These are phyloP conservation scores for Neurospora africana DNA, from an alignment of 495 filamentous ascomycete genomes.

Conservation along the genomic window DNA sequence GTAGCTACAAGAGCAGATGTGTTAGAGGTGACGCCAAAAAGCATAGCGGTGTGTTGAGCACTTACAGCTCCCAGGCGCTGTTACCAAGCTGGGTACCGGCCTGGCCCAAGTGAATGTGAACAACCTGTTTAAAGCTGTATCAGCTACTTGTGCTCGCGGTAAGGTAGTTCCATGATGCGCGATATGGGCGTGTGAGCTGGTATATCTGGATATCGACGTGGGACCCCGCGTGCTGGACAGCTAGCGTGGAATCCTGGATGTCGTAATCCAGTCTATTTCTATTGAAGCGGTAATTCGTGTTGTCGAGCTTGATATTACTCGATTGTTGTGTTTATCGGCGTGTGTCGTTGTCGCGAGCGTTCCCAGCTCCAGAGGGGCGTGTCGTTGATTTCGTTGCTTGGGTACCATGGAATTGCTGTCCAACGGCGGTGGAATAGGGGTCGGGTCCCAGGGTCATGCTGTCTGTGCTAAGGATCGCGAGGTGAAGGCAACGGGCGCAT, in stretches of 20 bases:
- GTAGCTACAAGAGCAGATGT: constrained; percentile 44
- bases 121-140: constrained; percentile 44
- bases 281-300: background rate
- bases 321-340: background rate
- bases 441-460: constrained; percentile 2
- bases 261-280: background rate
- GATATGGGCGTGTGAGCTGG: background rate
- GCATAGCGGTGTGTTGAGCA: constrained; percentile 33
- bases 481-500: background rate
- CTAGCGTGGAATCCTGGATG: background rate
- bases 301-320: background rate
- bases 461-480: constrained; percentile 2
- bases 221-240: background rate
- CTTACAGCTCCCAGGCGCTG: constrained; percentile 91
- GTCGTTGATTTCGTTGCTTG: background rate
- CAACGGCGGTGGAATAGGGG: background rate
- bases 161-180: background rate
- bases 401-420: background rate
- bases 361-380: background rate
- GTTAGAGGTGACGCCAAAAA: constrained; percentile 6
- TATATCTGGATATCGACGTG: background rate
- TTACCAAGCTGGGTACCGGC: constrained; percentile 89
- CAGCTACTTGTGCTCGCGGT: constrained; percentile 4
- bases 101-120: constrained; percentile 87
- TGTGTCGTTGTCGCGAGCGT: background rate